Conservation (phyloP, 2,329 filamentous ascomycete species). For the Exophiala bonariae region DNA sequence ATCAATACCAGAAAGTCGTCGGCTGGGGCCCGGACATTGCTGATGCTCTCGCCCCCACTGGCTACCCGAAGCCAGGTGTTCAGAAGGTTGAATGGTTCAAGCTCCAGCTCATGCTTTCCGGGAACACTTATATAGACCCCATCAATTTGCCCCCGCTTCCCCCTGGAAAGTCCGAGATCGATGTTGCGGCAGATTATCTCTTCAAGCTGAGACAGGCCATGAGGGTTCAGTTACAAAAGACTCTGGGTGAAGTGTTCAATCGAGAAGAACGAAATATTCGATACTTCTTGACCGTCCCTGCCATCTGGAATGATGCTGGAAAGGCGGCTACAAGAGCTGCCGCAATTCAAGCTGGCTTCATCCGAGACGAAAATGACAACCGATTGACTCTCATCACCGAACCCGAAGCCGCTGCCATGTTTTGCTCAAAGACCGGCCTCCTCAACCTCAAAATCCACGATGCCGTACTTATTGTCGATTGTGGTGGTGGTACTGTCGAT, state of each 20-base stretch:
- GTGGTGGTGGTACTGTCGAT: constrained; percentile 97
- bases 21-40: constrained; percentile 98
- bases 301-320: constrained; percentile 98
- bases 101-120: constrained; percentile 96
- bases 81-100: constrained; percentile 99
- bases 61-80: constrained; percentile 95
- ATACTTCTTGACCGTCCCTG: constrained; percentile 97
- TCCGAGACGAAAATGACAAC: constrained; percentile 97
- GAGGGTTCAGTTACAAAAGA: constrained; percentile 93
- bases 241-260: constrained; percentile 94
- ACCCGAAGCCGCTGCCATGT: constrained; percentile 93
- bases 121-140: constrained; percentile 98
- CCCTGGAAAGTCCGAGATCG: constrained; percentile 96
- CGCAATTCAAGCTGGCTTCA: constrained; percentile 93
- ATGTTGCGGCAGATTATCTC: constrained; percentile 98
- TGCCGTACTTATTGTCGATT: constrained; percentile 97
- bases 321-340: constrained; percentile 95
- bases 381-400: constrained; percentile 91
- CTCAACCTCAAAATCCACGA: constrained; percentile 98
- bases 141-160: constrained; percentile 98
- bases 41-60: constrained; percentile 91
- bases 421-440: constrained; percentile 95
- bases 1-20: constrained; percentile 99
- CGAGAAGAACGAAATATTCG: constrained; percentile 96
- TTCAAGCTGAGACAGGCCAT: constrained; percentile 98